A percentile compares a stretch with the other conserved stretches of the same genome.
These are phyloP conservation scores for Pythium oligandrum DNA, from an alignment of 352 stramenopile genomes.

Conservation along the genomic window DNA sequence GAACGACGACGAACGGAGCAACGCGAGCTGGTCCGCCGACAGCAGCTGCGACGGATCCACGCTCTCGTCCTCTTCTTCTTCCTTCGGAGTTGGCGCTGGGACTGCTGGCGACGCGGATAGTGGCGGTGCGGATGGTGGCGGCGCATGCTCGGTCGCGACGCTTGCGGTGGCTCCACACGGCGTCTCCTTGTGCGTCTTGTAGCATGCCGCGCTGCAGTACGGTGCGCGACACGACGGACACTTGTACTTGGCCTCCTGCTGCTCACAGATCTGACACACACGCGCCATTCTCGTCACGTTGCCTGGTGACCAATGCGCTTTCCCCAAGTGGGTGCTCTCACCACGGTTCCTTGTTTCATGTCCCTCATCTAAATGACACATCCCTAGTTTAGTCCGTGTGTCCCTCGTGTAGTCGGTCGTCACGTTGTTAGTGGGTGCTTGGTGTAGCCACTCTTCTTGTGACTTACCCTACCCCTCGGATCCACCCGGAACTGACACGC, in stretches of 20 bases:
- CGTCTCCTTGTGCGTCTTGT: conserved; percentile 76
- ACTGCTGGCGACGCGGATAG: not conserved
- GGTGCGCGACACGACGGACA: conserved; percentile 60
- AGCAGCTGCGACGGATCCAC: conserved; percentile 36
- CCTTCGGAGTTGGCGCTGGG: conserved; percentile 2
- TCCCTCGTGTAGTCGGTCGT: no score
- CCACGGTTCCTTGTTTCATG: no score
- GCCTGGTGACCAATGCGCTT: not conserved
- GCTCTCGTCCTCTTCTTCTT: conserved; percentile 29
- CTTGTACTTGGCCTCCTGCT: conserved; percentile 76
- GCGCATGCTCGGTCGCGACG: not conserved
- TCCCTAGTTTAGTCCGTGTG: no score
- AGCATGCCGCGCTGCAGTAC: conserved; percentile 77
- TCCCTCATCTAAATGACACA: no score
- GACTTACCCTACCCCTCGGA: no score
- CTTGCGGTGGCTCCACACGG: conserved; percentile 30
- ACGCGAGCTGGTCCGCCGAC: conserved; percentile 41
- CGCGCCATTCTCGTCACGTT: conserved; percentile 26
- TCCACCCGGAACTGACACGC: no score
- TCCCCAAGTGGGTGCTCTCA: no score
- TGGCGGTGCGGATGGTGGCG: no score
- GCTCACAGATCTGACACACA: conserved; percentile 48
- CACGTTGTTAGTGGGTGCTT: no score
- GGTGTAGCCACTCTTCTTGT: no score
- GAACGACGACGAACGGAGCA: conserved; percentile 25